Evolutionary conservation across 2,329 filamentous ascomycete species (phyloP), one percentile per base, ranked within the genome.

Genomic region (Penicillium concentricum): DNA sequence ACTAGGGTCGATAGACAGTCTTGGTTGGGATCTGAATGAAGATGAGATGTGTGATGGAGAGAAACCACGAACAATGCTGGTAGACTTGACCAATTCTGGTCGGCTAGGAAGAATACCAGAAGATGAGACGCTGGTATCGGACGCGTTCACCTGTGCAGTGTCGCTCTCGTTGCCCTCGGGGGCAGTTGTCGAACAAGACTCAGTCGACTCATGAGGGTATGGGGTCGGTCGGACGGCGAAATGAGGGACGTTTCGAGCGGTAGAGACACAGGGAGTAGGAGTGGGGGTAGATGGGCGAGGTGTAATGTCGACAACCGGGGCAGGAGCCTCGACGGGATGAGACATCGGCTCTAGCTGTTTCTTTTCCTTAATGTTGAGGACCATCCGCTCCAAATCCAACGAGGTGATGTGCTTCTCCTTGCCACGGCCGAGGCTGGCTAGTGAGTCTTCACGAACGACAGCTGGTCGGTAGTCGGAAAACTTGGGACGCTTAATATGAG

Each of bases 401-500:
- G 93, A 91, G n/a, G 92, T 95, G 65, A 97, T 93, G 76, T 96
- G 92, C 69, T 90, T 89, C 72, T 94, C 90, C 54, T 82, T 86
- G 62, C 87, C 87, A 62, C 89, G 85, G 70, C 87, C 90, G 58
- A 89, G 84, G 73, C 84, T 87, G 22, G 75, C 63, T 71, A 84
- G 82, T 30, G 84, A 75, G 49, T 79, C 74, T 26, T 82, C 72
- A 70, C 84, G 68, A 82, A 87, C 71, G 10, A 77, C 74, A 6
- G 71, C 63, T n/a, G 72, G 72, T 59, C 72, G 72, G 12, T 88
- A 92, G 72, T 92, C 89, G 67, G 88, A 83, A 66, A 87, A 82
- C 67, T 82, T 82, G 65, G 70, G 65, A 5, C 71, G 70, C 63
- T 87, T 84, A 58, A 91, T 90, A 68, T 87, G 81, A 62, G 82